Conservation (phyloP, 768 basidiomycete genomes). For the Albatrellus ellisii region DNA sequence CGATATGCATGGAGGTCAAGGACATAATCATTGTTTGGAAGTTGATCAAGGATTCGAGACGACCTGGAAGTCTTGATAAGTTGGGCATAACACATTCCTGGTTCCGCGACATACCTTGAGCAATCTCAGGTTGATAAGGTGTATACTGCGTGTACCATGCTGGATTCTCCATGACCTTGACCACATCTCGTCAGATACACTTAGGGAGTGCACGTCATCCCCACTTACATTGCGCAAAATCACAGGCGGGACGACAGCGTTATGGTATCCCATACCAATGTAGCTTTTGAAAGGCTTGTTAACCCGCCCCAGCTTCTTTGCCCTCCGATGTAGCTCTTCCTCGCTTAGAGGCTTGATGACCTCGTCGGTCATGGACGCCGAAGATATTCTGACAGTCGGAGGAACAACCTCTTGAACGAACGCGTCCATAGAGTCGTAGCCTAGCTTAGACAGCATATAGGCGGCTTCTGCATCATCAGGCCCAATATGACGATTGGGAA, state of each 20-base stretch:
- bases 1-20: constrained; percentile 87
- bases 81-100: not conserved
- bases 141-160: constrained; percentile 98
- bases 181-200: not conserved
- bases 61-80: constrained; percentile 37
- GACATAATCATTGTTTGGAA: constrained; percentile 96
- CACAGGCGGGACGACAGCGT: constrained; percentile 89
- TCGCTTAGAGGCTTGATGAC: constrained; percentile 75
- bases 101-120: constrained; percentile 57
- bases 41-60: constrained; percentile 92
- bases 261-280: constrained; percentile 98
- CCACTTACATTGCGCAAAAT: constrained; percentile 75
- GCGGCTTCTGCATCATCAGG: constrained; percentile 73
- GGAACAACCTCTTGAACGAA: constrained; percentile 83
- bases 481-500: constrained; percentile 84
- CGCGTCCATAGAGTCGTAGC: constrained; percentile 78
- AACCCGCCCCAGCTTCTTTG: constrained; percentile 58
- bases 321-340: constrained; percentile 64
- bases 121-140: constrained; percentile 93
- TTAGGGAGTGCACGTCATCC: not conserved
- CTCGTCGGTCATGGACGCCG: constrained; percentile 44
- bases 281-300: constrained; percentile 86
- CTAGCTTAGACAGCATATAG: constrained; percentile 73
- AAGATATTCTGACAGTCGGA: constrained; percentile 57
- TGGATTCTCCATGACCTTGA: constrained; percentile 82